Evolutionary conservation across 228 moss, liverwort and hornwort species (phyloP), one percentile per base, ranked within the genome.

Genomic region (Sphagnum magellanicum): DNA sequence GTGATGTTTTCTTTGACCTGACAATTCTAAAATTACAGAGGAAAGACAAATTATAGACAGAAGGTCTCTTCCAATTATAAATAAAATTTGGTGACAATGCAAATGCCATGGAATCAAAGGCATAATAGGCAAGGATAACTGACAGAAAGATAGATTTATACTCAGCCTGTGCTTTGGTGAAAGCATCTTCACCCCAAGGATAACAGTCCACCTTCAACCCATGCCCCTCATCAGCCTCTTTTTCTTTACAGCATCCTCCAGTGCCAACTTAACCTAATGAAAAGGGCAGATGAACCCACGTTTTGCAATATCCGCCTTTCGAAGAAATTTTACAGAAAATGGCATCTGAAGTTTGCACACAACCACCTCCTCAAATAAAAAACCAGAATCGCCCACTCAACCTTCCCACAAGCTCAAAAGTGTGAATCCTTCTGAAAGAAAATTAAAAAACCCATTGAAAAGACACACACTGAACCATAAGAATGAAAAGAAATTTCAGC

Each of bases 101-200:
- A 32, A 32, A 32, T 32, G 32, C 32, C 32, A 3, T 32, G 32
- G 32, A 2, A 32, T 32, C 32, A 32, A 32, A 32, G 32, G 32
- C 32, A 32, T 32, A 3, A 2, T 3, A 32, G 32, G 32, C 32
- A 32, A 32, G 32, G 32, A 3, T 77, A 96, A 91, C 97, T 87
- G 98, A 98, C 32, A 98, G 86, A 69, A 98, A 98, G 60, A 98
- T 92, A n/a, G 94, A 92, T 71, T 92, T 98, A 71, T 94, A 93
- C 76, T 93, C 98, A 64, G 82, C 85, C 16, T 77, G 84, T 50
- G 98, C 94, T 74, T 81, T 90, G 4, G 81, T 77, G 79, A 92
- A 98, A 6, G 98, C 98, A 72, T 94, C 90, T 12, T 87, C 78
- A 5, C 92, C 94, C 98, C 98, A 98, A 48, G 98, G 90, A 75